A percentile compares a stretch with the other conserved stretches of the same genome.
Evolutionary conservation across 148 eudicot genomes (phyloP).

Genomic region (Dysphania ambrosioides): DNA sequence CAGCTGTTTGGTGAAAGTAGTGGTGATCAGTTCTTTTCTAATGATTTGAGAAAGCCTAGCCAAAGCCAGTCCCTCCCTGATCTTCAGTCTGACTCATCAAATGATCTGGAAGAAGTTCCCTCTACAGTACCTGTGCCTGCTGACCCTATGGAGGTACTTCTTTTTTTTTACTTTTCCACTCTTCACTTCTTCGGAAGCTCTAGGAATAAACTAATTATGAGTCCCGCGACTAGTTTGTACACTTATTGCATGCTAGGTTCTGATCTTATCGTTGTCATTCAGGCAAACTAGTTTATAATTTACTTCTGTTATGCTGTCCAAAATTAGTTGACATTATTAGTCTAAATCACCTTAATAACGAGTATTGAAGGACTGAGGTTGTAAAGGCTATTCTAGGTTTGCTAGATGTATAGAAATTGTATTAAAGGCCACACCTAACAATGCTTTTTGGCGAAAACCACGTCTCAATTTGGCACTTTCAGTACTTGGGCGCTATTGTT

Average conservation of each 20-base stretch:
- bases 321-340: neutral
- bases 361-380: neutral
- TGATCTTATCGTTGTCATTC: neutral
- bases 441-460: too few species aligned
- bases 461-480: too few species aligned
- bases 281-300: neutral
- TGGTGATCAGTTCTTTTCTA: slow-evolving; percentile 44
- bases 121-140: slow-evolving; percentile 54
- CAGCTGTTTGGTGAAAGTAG: slow-evolving; percentile 76
- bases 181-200: neutral
- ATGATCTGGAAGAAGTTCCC: slow-evolving; percentile 38
- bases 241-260: neutral
- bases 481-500: neutral
- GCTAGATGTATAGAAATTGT: too few species aligned
- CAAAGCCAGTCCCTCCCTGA: slow-evolving; percentile 46
- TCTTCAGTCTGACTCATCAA: slow-evolving; percentile 29
- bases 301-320: neutral
- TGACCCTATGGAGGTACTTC: slow-evolving; percentile 89
- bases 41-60: slow-evolving; percentile 49
- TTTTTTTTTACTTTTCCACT: slow-evolving; percentile 6
- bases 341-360: neutral
- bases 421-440: too few species aligned
- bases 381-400: too few species aligned
- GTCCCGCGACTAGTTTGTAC: neutral
- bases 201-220: neutral